phyloP scores from a whole-genome alignment of 148 eudicot genomes.

The Rhododendron ovatum region DNA sequence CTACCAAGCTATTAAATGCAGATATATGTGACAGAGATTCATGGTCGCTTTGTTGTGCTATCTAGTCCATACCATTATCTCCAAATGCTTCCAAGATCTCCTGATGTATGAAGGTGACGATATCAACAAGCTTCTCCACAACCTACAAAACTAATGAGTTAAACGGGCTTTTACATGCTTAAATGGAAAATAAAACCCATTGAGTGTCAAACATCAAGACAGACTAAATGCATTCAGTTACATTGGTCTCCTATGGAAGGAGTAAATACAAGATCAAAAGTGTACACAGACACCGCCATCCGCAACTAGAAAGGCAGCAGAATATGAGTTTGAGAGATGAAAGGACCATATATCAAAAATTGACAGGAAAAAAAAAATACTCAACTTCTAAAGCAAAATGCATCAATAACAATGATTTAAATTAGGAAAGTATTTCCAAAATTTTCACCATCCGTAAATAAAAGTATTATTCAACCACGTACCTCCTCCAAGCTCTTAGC shows the following conservation, averaged over 20 bases:
- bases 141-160: conserved; percentile 36
- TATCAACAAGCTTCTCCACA: conserved; percentile 90
- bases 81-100: conserved; percentile 71
- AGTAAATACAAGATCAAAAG: conserved; percentile 4
- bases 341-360: not conserved
- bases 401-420: not conserved
- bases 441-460: not conserved
- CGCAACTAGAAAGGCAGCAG: not conserved
- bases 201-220: not conserved
- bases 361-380: not conserved
- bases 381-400: not conserved
- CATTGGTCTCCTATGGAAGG: not conserved
- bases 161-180: not conserved
- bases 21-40: not conserved
- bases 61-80: conserved; percentile 48
- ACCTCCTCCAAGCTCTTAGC: conserved; percentile 88
- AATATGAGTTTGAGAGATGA: not conserved
- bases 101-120: conserved; percentile 81
- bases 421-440: not conserved
- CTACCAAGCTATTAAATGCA: not conserved
- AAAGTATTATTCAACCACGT: conserved; percentile 7
- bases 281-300: not conserved
- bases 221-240: not conserved
- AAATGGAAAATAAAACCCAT: not conserved
- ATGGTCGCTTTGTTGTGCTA: not conserved